Evolutionary conservation across 176 grass and related monocot species (phyloP), one percentile per base, ranked within the genome.

Genomic region (Raddia distichophylla): DNA sequence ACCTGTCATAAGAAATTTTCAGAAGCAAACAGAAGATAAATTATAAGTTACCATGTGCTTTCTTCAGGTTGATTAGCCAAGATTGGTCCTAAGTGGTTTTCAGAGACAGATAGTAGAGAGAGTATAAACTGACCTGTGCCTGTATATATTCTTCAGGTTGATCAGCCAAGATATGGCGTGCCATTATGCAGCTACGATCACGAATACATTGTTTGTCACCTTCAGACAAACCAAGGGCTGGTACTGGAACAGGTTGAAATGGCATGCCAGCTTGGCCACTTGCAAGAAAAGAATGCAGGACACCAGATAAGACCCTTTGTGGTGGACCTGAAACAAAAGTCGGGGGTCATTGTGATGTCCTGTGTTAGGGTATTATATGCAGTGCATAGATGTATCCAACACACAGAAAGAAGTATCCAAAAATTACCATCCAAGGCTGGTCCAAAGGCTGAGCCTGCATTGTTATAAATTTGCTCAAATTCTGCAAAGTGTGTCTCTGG

Each of bases 141-240:
- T 87, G 91, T 79, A 99, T 95, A 77, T 93, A 99, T 65, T 99
- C 96, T 91, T 99, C 96, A 68, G 75, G 90, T 75, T 99, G 91
- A 80, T 99, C 96, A 71, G 90, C 85, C 86, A 95, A 95, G 84
- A 99, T 90, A 86, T 99, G 96, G 5, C 85, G 85, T 74, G 96
- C 96, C 93, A 99, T 93, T 88, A 99, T 99, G 85, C 93, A 99
- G 87, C 93, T 99, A 61, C 96, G 86, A 80, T 99, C 96, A 84
- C 91, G 90, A 83, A 99, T 99, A 56, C 96, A 91, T 79, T 90
- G 89, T 51, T 99, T 95, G 87, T 99, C 96, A 47, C 82, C 86
- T 95, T 99, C 90, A 74, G 96, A 99, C 84, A 99, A 90, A 75
- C 96, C 96, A 80, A 99, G 96, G 67, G 90, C 86, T 79, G 96